These are phyloP conservation scores for Saccharum officinarum DNA, from an alignment of 176 grass and related monocot species.

Conservation along the genomic window DNA sequence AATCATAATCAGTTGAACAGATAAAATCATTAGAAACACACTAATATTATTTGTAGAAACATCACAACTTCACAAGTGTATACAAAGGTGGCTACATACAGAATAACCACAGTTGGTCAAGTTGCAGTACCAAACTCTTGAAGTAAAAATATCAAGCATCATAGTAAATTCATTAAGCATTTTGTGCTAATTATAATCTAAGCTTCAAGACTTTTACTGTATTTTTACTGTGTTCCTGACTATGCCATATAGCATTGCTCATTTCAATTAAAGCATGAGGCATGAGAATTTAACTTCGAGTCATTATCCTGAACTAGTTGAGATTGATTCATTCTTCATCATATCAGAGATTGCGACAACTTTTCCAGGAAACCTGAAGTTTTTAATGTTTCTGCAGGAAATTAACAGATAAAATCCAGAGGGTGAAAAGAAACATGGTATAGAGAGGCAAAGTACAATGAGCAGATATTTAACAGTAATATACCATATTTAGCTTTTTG, in stretches of 20 bases:
- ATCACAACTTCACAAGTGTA: not conserved
- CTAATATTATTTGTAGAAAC: slow-evolving; percentile 16
- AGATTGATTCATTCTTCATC: slow-evolving; percentile 12
- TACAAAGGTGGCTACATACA: not conserved
- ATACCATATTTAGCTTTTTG: slow-evolving; percentile 93
- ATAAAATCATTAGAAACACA: slow-evolving; percentile 30
- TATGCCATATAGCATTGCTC: not conserved
- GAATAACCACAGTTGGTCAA: not conserved
- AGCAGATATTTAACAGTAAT: slow-evolving; percentile 1
- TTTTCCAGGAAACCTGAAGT: not conserved
- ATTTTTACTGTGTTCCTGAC: not conserved
- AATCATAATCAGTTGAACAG: slow-evolving; percentile 13
- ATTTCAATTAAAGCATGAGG: slow-evolving; percentile 22
- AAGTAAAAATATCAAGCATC: not conserved
- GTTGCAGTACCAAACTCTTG: not conserved
- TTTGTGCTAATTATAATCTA: not conserved
- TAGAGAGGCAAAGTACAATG: slow-evolving; percentile 19
- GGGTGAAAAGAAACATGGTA: slow-evolving; percentile 6
- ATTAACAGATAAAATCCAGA: slow-evolving; percentile 22
- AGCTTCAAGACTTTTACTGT: not conserved
- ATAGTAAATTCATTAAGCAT: not conserved
- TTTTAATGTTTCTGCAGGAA: not conserved
- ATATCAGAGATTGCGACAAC: not conserved
- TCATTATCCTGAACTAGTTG: slow-evolving; percentile 4
- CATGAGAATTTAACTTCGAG: not conserved